These are phyloP conservation scores for Aspergillus cavernicola DNA, from an alignment of 495 filamentous ascomycete genomes.

Conservation along the genomic window DNA sequence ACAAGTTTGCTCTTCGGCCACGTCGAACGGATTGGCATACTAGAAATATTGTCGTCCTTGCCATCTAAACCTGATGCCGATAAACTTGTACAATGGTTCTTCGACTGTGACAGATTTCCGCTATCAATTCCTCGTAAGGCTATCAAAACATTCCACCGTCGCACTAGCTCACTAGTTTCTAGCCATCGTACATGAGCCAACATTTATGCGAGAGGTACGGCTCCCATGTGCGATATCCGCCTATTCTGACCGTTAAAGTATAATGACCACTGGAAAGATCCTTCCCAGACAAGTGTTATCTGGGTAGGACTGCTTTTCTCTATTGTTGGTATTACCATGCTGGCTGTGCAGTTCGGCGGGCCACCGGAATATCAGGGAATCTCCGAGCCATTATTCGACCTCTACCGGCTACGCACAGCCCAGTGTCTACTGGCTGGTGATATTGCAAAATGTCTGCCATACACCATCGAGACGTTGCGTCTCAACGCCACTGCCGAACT, in stretches of 20 bases:
- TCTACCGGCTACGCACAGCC: slow-evolving; percentile 29
- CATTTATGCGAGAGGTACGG: slow-evolving; percentile 14
- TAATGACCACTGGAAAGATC: slow-evolving; percentile 21
- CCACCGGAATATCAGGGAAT: slow-evolving; percentile 7
- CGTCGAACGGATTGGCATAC: slow-evolving; percentile 2
- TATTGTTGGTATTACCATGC: slow-evolving; percentile 21
- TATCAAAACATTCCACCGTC: no score
- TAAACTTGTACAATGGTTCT: slow-evolving; percentile 5
- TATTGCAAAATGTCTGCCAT: slow-evolving; percentile 38
- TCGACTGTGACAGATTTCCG: slow-evolving; percentile 4
- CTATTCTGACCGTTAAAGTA: slow-evolving; percentile 12
- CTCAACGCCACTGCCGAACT: slow-evolving; percentile 38
- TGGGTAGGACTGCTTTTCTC: slow-evolving; percentile 27
- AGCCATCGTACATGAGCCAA: slow-evolving; percentile 17
- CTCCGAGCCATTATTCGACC: slow-evolving; percentile 8
- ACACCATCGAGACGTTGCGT: slow-evolving; percentile 42
- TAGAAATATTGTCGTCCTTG: slow-evolving; percentile 8
- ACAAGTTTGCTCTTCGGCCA: slow-evolving; percentile 14
- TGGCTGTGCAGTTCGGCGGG: slow-evolving; percentile 5
- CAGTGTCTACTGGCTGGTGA: slow-evolving; percentile 40
- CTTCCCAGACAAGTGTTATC: slow-evolving; percentile 10
- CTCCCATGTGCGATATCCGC: background rate
- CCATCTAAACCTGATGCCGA: slow-evolving; percentile 6
- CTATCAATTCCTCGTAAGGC: slow-evolving; percentile 14
- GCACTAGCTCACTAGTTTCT: background rate